Evolutionary conservation across 345 rosid genomes (phyloP), one percentile per base, ranked within the genome.

Genomic region (Linum lewisii): DNA sequence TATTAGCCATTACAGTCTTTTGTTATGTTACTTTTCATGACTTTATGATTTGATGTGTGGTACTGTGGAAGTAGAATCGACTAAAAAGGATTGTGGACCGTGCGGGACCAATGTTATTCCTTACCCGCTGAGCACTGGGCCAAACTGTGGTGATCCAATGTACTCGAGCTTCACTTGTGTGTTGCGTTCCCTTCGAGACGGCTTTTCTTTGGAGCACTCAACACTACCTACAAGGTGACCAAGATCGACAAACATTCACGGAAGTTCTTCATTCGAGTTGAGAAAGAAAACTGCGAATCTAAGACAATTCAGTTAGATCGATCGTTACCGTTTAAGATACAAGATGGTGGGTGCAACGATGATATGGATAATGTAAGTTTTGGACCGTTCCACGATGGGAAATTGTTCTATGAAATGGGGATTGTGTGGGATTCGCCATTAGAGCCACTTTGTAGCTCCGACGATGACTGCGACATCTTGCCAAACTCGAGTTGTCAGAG

Each of bases 331-430:
- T 26, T 57, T 57, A 18, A 18, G 7, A 44, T 37, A 26, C 32
- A 26, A 2, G 76, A 78, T 49, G 64, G 64, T 38, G 24, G 68
- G 61, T 79, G 82, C 49, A 63, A 66, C 52, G 67, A 60, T 47
- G 74, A 78, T 20, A 55, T 8, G 25, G 61, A 24, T 15, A 57
- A 57, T 14, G 37, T 34, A n/a, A 57, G 52, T 34, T 56, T 22
- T 9, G 19, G 45, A 1, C 45, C 15, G 16, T 38, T 38, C 45
- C 11, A 15, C 15, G 45, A 15, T 8, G 45, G 19, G 32, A 32
- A 32, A 2, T 7, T 24, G 63, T 25, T 60, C 50, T 62, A 57
- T n/a, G 60, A 57, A 25, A 20, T 57, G 10, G 60, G n/a, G 21
- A 57, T 57, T 10, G 20, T 21, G 18, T 57, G 60, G 60, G 34